Conservation (phyloP, 108 stramenopile genomes). For the Cyclotella atomus region DNA sequence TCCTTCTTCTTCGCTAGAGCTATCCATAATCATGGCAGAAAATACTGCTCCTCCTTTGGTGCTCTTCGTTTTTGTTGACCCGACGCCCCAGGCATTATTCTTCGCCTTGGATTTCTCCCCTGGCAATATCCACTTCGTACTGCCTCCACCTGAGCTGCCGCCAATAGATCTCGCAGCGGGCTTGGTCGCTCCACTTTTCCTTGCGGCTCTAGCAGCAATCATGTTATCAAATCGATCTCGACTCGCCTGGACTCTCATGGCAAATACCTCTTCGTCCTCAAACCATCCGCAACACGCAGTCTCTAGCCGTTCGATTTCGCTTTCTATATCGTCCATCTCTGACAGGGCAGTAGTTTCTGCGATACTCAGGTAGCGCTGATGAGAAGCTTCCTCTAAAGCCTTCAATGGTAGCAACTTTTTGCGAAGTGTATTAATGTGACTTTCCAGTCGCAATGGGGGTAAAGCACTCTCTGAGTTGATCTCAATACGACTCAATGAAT, state of each 20-base stretch:
- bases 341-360: constrained; percentile 73
- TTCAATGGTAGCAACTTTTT: constrained; percentile 67
- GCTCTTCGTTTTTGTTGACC: constrained; percentile 44
- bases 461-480: constrained; percentile 14
- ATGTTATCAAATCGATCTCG: constrained; percentile 28
- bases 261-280: constrained; percentile 81
- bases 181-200: constrained; percentile 21
- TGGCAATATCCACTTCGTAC: constrained; percentile 51
- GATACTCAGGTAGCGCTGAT: constrained; percentile 69
- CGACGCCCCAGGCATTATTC: constrained; percentile 36
- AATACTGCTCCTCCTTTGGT: constrained; percentile 66
- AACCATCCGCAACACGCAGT: constrained; percentile 80
- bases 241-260: constrained; percentile 57
- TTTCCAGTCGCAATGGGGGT: constrained; percentile 63
- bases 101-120: constrained; percentile 22
- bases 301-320: constrained; percentile 71
- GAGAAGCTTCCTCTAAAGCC: constrained; percentile 68
- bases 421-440: constrained; percentile 62
- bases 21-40: constrained; percentile 89
- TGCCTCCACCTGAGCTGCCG: constrained; percentile 3
- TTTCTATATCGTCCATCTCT: constrained; percentile 77
- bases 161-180: constrained; percentile 20
- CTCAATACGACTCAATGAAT: constrained; percentile 42
- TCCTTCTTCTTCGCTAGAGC: constrained; percentile 82
- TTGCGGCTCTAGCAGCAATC: constrained; percentile 11